Evolutionary conservation across 805 yeast genomes (phyloP).

Genomic region (Zygosaccharomyces bisporus): DNA sequence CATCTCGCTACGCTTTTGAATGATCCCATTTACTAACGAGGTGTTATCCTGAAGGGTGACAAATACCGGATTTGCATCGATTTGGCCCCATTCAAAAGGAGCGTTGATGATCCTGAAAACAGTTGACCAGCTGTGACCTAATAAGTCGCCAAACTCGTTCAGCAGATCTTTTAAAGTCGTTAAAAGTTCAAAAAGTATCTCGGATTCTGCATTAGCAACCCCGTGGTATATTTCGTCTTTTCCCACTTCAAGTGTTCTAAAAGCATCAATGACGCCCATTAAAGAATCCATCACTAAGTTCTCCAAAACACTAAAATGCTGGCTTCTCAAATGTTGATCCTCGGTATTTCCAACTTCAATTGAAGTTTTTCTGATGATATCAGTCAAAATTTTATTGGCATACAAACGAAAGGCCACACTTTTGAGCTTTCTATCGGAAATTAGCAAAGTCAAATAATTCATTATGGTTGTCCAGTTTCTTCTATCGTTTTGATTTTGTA

Average conservation of each 20-base stretch:
- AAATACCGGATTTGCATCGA: slow-evolving; percentile 23
- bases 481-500: slow-evolving; percentile 34
- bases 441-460: slow-evolving; percentile 45
- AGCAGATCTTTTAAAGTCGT: slow-evolving; percentile 67
- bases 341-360: slow-evolving; percentile 26
- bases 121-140: slow-evolving; percentile 65
- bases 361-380: slow-evolving; percentile 40
- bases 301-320: slow-evolving; percentile 37
- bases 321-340: slow-evolving; percentile 17
- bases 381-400: slow-evolving; percentile 50
- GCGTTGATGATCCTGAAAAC: slow-evolving; percentile 58
- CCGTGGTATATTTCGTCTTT: slow-evolving; percentile 37
- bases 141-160: slow-evolving; percentile 67
- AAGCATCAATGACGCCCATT: slow-evolving; percentile 40
- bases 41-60: slow-evolving; percentile 30
- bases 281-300: slow-evolving; percentile 48
- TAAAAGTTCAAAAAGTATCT: slow-evolving; percentile 58
- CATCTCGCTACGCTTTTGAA: slow-evolving; percentile 49
- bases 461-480: slow-evolving; percentile 48
- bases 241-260: slow-evolving; percentile 36
- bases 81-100: slow-evolving; percentile 48
- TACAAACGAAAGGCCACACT: slow-evolving; percentile 44
- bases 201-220: slow-evolving; percentile 54
- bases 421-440: slow-evolving; percentile 42
- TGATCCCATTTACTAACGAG: slow-evolving; percentile 35